Base-by-base conservation (phyloP, 163 green algal species). In the Smithsoniella earleae region DNA sequence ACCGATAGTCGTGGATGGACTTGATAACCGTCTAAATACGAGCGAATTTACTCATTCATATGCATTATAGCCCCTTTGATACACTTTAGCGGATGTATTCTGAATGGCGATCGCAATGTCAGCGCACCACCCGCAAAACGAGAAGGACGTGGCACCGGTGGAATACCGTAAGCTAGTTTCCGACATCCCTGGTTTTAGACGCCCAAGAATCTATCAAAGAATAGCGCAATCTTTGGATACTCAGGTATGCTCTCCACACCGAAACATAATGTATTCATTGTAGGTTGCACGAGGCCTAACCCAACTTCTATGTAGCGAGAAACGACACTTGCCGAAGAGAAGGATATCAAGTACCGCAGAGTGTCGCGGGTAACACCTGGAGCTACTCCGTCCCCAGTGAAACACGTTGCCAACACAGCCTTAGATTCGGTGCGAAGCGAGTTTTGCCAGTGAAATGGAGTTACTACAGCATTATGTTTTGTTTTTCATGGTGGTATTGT, bases 171-270 rank as follows among this genome's bases (percentile, higher is more conserved):
- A n/a, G n/a, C n/a, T n/a, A n/a, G n/a, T n/a, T n/a, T n/a, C n/a
- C n/a, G n/a, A 69, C 25, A 69, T 69, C 28, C 58, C 58, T 43
- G 58, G 58, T 25, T 69, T 69, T 34, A 69, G 43, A 13, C 58
- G 58, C 25, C 58, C 58, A 25, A 69, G 25, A 38, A 69, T 69
- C 31, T 69, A 69, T 34, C 30, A 69, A 16, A 69, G 58, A 69
- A 37, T 8, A 18, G 6, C n/a, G 16, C 30, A 45, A n/a, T 16
- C 27, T 18, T n/a, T 34, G 20, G 58, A 69, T 40, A 6, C 58
- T 40, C n/a, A 69, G 58, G 58, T 69, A 36, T 40, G 58, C 25
- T 4, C 20, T 33, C n/a, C 5, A 16, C n/a, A 4, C 16, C 25
- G 6, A 16, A 69, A 13, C 3, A 28, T 3, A 33, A 25, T 43